Percentiles rank a stretch among this genome's conserved stretches.
Evolutionary conservation across 768 basidiomycete genomes (phyloP).

Genomic region (Fomitopsis pulvina): DNA sequence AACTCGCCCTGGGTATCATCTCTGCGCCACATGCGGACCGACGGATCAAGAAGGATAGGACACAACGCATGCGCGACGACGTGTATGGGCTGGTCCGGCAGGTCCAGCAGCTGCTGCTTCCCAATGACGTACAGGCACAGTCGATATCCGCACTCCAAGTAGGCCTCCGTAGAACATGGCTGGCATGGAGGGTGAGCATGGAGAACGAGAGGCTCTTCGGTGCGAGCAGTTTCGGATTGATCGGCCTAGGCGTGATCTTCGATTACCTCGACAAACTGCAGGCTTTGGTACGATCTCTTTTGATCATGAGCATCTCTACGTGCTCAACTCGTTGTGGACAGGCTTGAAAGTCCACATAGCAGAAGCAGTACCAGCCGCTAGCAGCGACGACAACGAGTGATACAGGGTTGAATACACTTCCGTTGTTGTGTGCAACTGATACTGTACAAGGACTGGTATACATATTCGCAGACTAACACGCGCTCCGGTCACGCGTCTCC

Average conservation of each 20-base stretch:
- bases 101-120: slow-evolving; percentile 28
- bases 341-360: too few relatives aligned
- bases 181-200: slow-evolving; percentile 52
- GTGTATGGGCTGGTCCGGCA: slow-evolving; percentile 43
- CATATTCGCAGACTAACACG: background rate
- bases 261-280: slow-evolving; percentile 47
- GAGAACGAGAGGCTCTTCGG: slow-evolving; percentile 23
- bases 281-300: too few relatives aligned
- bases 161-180: slow-evolving; percentile 49
- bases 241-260: slow-evolving; percentile 53
- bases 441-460: slow-evolving; percentile 1
- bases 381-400: slow-evolving; percentile 1
- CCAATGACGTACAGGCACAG: background rate
- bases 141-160: slow-evolving; percentile 7
- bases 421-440: background rate
- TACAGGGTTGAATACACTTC: slow-evolving; percentile 1
- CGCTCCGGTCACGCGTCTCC: slow-evolving; percentile 9
- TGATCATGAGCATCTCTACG: too few relatives aligned
- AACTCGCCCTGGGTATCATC: slow-evolving; percentile 70
- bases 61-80: slow-evolving; percentile 58
- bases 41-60: slow-evolving; percentile 50
- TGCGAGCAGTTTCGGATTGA: slow-evolving; percentile 58
- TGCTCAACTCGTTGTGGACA: too few relatives aligned
- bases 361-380: too few relatives aligned
- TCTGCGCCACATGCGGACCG: slow-evolving; percentile 58